Percentiles rank a stretch among this genome's conserved stretches.
These are phyloP conservation scores for Cutaneotrichosporon spelunceum DNA, from an alignment of 1,284 basidiomycete genomes.

Conservation along the genomic window DNA sequence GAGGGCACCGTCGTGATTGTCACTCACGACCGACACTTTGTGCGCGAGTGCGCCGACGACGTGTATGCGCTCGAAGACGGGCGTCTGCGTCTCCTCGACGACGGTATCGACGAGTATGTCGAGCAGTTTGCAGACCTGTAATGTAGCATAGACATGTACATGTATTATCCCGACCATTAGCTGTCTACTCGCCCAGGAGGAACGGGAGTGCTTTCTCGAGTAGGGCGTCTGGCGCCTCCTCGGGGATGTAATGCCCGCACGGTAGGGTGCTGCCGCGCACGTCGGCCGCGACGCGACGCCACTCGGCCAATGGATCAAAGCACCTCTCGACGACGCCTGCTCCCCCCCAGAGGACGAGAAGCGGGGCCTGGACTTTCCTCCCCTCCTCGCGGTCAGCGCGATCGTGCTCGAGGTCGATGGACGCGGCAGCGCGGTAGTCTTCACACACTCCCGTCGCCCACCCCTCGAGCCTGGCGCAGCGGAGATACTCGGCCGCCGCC, in stretches of 20 bases:
- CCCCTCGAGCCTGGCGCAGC: neutral
- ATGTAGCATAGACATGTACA: slow-evolving; percentile 1
- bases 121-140: slow-evolving; percentile 13
- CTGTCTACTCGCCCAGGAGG: slow-evolving; percentile 12
- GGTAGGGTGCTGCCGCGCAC: slow-evolving; percentile 35
- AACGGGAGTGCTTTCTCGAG: slow-evolving; percentile 26
- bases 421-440: slow-evolving; percentile 50
- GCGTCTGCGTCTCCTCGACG: slow-evolving; percentile 17
- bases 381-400: slow-evolving; percentile 32
- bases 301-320: slow-evolving; percentile 26
- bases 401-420: slow-evolving; percentile 48
- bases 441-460: slow-evolving; percentile 33
- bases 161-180: neutral
- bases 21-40: slow-evolving; percentile 61
- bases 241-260: slow-evolving; percentile 51
- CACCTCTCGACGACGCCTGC: slow-evolving; percentile 44
- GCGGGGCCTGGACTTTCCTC: slow-evolving; percentile 33
- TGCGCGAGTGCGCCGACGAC: slow-evolving; percentile 22
- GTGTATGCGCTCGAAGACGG: slow-evolving; percentile 22
- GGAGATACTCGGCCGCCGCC: neutral
- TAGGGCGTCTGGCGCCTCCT: slow-evolving; percentile 41
- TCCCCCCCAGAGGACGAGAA: slow-evolving; percentile 45
- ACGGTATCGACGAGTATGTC: slow-evolving; percentile 24
- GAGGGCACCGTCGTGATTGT: slow-evolving; percentile 63
- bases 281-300: slow-evolving; percentile 39